A percentile compares a stretch with the other conserved stretches of the same genome.
Conservation (phyloP, 495 filamentous ascomycete species). For the Podospora didyma region DNA sequence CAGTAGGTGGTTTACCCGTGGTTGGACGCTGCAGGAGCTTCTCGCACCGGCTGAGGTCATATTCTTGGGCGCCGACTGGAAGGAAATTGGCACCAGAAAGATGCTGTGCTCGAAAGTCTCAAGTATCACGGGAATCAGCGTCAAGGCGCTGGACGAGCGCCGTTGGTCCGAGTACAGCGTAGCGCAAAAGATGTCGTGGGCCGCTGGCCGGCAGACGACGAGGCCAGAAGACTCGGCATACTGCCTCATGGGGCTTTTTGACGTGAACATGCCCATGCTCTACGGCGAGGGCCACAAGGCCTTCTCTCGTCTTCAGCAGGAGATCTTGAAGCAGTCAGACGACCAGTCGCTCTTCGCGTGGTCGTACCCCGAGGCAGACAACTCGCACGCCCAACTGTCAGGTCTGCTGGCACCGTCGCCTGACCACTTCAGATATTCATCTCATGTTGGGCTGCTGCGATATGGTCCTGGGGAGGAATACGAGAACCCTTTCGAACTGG, state of each 20-base stretch:
- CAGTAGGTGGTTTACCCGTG: too few relatives aligned
- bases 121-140: neutral
- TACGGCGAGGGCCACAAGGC: conserved; percentile 8
- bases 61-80: too few relatives aligned
- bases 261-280: conserved; percentile 9
- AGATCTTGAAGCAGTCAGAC: conserved; percentile 4
- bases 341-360: neutral
- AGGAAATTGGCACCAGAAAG: neutral
- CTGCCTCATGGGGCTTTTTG: conserved; percentile 6
- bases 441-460: neutral
- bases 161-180: neutral
- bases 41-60: too few relatives aligned
- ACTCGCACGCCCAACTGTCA: neutral
- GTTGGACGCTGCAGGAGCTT: too few relatives aligned
- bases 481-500: neutral
- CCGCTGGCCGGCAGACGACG: conserved; percentile 2
- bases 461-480: neutral
- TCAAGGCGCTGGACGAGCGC: neutral
- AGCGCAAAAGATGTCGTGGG: conserved; percentile 7
- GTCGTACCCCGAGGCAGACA: neutral
- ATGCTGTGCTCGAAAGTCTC: neutral
- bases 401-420: neutral
- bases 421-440: neutral
- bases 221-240: conserved; percentile 6
- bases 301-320: conserved; percentile 5